Conservation (phyloP, 2,329 filamentous ascomycete species). For the Sclerotinia minor region DNA sequence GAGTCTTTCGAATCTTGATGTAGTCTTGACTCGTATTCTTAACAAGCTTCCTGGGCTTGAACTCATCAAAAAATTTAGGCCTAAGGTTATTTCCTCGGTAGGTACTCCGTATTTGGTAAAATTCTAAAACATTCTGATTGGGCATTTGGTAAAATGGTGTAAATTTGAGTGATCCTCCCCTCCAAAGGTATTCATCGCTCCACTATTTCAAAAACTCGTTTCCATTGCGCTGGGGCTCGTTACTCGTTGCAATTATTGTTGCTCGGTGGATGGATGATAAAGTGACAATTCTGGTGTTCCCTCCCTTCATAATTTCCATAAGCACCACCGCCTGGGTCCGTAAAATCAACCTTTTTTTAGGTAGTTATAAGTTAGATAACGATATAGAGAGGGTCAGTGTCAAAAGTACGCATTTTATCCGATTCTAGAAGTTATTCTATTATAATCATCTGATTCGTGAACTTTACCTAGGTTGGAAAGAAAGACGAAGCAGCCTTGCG, state of each 20-base stretch:
- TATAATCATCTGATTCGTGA: too few relatives aligned
- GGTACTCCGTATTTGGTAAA: background rate
- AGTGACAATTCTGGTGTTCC: background rate
- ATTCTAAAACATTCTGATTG: background rate
- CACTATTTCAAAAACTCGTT: background rate
- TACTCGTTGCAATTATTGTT: background rate
- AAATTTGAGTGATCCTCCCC: background rate
- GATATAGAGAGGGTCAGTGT: background rate
- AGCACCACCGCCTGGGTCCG: background rate
- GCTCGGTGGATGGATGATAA: background rate
- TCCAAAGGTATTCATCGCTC: background rate
- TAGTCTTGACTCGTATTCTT: background rate
- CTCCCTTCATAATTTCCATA: background rate
- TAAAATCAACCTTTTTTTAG: background rate
- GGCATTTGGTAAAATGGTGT: background rate
- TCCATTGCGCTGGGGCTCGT: conserved; percentile 11
- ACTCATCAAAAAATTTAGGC: background rate
- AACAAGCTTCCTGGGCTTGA: background rate
- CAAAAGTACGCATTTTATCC: background rate
- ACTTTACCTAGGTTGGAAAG: conserved; percentile 1
- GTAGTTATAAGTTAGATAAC: background rate
- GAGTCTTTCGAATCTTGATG: background rate
- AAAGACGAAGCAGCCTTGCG: background rate
- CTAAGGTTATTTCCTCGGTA: background rate
- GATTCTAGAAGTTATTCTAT: background rate